phyloP scores from a whole-genome alignment of 2,329 filamentous ascomycete genomes.

The Ambrosiella beaveri region DNA sequence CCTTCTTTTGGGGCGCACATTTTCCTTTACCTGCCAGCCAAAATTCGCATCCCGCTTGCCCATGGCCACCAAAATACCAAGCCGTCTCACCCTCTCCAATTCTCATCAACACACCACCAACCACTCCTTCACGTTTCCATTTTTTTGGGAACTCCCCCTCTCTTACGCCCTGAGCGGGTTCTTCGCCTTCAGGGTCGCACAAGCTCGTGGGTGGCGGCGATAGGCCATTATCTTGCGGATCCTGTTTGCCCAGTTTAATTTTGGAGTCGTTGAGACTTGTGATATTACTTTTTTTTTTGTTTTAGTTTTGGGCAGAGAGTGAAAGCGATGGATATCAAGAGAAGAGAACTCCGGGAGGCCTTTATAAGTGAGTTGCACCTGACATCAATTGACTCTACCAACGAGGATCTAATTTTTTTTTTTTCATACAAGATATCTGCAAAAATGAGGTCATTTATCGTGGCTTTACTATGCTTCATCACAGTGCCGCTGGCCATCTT shows the following conservation, averaged over 20 bases:
- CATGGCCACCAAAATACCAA: background rate
- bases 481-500: slow-evolving; percentile 46
- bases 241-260: too few relatives aligned
- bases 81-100: background rate
- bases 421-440: background rate
- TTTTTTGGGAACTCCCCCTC: background rate
- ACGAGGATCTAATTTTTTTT: background rate
- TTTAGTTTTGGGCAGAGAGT: too few relatives aligned
- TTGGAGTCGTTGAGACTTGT: too few relatives aligned
- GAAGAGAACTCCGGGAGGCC: too few relatives aligned
- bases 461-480: slow-evolving; percentile 45
- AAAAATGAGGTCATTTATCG: slow-evolving; percentile 30
- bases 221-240: too few relatives aligned
- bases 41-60: background rate
- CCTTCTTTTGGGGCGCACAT: too few relatives aligned
- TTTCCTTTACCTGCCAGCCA: background rate
- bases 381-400: too few relatives aligned
- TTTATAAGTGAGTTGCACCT: too few relatives aligned
- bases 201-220: too few relatives aligned
- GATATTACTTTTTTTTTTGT: too few relatives aligned
- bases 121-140: background rate
- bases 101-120: background rate
- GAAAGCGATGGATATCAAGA: too few relatives aligned
- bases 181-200: too few relatives aligned
- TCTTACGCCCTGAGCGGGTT: background rate